phyloP scores from a whole-genome alignment of 345 rosid species.

The Melaleuca quinquenervia region DNA sequence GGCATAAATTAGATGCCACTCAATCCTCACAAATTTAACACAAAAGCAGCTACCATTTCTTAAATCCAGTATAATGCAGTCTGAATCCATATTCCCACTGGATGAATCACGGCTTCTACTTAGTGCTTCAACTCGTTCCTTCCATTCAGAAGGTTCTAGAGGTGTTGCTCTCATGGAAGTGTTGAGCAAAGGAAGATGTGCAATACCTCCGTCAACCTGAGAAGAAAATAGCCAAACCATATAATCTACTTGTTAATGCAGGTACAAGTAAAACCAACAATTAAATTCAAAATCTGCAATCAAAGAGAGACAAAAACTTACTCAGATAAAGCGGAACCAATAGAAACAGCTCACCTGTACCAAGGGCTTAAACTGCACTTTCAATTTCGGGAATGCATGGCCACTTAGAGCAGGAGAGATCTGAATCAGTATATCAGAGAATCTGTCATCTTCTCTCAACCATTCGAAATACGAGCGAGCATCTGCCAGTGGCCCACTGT shows the following conservation, averaged over 20 bases:
- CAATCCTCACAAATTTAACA: not conserved
- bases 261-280: not conserved
- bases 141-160: constrained; percentile 78
- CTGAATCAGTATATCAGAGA: constrained; percentile 75
- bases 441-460: constrained; percentile 54
- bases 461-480: constrained; percentile 75
- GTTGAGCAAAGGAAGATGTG: constrained; percentile 77
- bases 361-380: constrained; percentile 79
- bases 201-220: constrained; percentile 75
- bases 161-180: constrained; percentile 67
- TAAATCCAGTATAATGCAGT: constrained; percentile 59
- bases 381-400: constrained; percentile 83
- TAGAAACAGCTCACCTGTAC: constrained; percentile 57
- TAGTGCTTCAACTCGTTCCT: constrained; percentile 42
- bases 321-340: not conserved
- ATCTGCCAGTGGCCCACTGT: constrained; percentile 77
- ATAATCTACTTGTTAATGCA: not conserved
- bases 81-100: constrained; percentile 16
- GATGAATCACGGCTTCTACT: constrained; percentile 11
- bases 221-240: not conserved
- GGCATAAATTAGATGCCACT: not conserved
- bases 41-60: constrained; percentile 58
- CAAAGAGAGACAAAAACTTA: not conserved
- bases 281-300: not conserved
- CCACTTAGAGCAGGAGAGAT: constrained; percentile 63